A percentile compares a stretch with the other conserved stretches of the same genome.
Conservation (phyloP, 441 rosid genomes). For the Melastoma candidum region DNA sequence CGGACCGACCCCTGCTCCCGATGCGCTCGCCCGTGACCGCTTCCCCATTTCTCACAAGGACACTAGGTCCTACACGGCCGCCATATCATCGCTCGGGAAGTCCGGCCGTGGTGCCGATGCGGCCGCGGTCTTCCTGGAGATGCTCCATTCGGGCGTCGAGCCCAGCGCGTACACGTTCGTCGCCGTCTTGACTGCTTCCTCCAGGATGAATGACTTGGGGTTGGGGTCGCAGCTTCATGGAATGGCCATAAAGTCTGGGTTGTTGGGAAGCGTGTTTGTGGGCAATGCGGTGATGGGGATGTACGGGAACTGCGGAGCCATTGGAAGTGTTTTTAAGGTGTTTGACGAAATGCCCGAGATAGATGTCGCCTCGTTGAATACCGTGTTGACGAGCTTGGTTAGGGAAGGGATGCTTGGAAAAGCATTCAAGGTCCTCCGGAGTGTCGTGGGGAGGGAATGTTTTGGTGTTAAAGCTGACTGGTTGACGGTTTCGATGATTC, state of each 20-base stretch:
- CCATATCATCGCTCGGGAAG: slow-evolving; percentile 55
- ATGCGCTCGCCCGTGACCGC: too few relatives aligned
- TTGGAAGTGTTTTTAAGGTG: slow-evolving; percentile 29
- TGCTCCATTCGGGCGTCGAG: slow-evolving; percentile 46
- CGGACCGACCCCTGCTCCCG: too few relatives aligned
- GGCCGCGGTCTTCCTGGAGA: slow-evolving; percentile 40
- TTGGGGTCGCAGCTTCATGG: slow-evolving; percentile 69
- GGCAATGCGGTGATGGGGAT: slow-evolving; percentile 56
- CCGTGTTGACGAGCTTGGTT: slow-evolving; percentile 51
- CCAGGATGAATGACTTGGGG: slow-evolving; percentile 31
- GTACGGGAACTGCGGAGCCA: slow-evolving; percentile 33
- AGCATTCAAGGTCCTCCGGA: slow-evolving; percentile 39
- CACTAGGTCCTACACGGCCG: slow-evolving; percentile 37
- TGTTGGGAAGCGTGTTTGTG: slow-evolving; percentile 35
- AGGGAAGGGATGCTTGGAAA: slow-evolving; percentile 25
- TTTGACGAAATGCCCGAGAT: slow-evolving; percentile 61
- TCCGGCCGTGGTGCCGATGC: slow-evolving; percentile 38
- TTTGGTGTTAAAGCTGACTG: slow-evolving; percentile 35
- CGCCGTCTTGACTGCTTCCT: slow-evolving; percentile 64
- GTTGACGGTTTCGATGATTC: slow-evolving; percentile 45
- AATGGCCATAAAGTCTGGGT: slow-evolving; percentile 43
- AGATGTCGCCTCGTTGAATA: slow-evolving; percentile 68
- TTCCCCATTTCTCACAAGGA: too few relatives aligned
- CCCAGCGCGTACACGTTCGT: slow-evolving; percentile 66
- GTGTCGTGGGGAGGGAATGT: slow-evolving; percentile 20